phyloP scores from a whole-genome alignment of 345 rosid species.

The Jatropha curcas region DNA sequence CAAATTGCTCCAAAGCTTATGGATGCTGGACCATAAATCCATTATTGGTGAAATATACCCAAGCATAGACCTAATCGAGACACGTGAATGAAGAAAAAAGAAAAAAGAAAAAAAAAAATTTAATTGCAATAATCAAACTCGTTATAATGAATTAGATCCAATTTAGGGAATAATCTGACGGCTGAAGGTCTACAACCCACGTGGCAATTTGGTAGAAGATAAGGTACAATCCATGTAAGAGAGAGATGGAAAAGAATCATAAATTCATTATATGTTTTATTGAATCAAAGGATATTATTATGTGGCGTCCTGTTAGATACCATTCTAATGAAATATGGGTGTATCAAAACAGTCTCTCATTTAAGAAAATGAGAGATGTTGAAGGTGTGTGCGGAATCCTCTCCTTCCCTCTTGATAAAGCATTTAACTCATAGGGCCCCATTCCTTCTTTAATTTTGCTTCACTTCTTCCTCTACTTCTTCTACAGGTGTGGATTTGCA shows the following conservation, averaged over 20 bases:
- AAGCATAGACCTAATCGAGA: background rate
- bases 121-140: background rate
- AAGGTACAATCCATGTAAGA: conserved; percentile 4
- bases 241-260: conserved; percentile 16
- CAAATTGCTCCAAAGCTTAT: background rate
- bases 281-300: conserved; percentile 20
- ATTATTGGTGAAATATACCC: background rate
- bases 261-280: conserved; percentile 16
- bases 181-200: background rate
- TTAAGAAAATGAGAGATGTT: background rate
- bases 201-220: conserved; percentile 14
- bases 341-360: background rate
- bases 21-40: background rate
- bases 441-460: background rate
- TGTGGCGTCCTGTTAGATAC: conserved; percentile 5
- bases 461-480: background rate
- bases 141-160: background rate
- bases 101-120: too few relatives aligned
- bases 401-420: background rate
- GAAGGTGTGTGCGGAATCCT: background rate
- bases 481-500: background rate
- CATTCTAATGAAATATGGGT: conserved; percentile 16
- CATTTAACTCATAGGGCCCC: conserved; percentile 21
- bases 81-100: background rate
- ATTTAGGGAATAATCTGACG: conserved; percentile 7